Evolutionary conservation across 225 moss, liverwort and hornwort genomes (phyloP).

Genomic region (Polytrichum formosum): DNA sequence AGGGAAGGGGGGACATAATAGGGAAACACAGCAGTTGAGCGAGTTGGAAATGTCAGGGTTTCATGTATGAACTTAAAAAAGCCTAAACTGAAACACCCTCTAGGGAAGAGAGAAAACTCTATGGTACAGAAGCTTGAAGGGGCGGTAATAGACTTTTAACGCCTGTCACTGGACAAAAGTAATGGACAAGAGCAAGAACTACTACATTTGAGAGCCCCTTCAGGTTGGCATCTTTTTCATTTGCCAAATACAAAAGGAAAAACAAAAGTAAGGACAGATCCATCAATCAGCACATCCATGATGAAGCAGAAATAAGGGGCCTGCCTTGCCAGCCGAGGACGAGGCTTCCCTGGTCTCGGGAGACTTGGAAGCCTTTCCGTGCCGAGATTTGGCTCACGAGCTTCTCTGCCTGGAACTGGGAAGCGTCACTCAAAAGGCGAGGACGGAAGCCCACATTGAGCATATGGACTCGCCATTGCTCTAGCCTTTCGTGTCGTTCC

Average conservation of each 20-base stretch:
- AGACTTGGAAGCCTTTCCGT: constrained; percentile 31
- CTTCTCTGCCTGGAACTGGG: constrained; percentile 42
- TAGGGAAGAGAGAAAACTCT: background rate
- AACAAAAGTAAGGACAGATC: background rate
- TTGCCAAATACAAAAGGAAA: background rate
- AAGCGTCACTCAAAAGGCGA: constrained; percentile 40
- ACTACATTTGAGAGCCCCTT: too few species aligned
- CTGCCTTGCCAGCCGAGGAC: constrained; percentile 52
- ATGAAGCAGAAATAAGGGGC: constrained; percentile 50
- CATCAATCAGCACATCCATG: constrained; percentile 45
- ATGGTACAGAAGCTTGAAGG: constrained; percentile 4
- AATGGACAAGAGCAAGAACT: background rate
- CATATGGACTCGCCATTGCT: constrained; percentile 50
- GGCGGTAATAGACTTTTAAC: background rate
- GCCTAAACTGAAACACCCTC: background rate
- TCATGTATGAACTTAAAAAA: background rate
- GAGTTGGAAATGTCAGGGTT: background rate
- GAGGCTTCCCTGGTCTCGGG: constrained; percentile 39
- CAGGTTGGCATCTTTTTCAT: background rate
- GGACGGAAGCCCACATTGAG: constrained; percentile 38
- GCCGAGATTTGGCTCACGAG: constrained; percentile 36
- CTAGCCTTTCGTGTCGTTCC: constrained; percentile 51
- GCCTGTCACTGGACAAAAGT: constrained; percentile 1
- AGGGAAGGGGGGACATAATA: background rate
- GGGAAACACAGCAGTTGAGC: background rate